Evolutionary conservation across 176 grass and related monocot species (phyloP).

Genomic region (Oryza brachyantha): DNA sequence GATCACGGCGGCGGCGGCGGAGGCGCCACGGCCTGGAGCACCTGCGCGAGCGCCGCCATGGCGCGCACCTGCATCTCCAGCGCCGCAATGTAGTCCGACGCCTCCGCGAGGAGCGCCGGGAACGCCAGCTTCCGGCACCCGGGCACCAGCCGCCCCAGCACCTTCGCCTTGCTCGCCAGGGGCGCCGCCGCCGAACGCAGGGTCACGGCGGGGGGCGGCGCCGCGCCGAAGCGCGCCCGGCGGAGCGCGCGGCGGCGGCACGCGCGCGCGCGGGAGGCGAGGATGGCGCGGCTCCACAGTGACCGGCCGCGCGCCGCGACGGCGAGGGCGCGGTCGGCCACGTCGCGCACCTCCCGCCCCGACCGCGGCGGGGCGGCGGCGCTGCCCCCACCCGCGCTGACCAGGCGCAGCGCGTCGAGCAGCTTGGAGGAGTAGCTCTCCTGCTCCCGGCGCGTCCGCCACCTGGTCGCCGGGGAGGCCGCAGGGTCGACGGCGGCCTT

Average conservation of each 20-base stretch:
- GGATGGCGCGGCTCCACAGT: constrained; percentile 82
- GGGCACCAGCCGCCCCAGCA: constrained; percentile 63
- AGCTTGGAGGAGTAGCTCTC: constrained; percentile 74
- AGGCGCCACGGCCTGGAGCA: constrained; percentile 24
- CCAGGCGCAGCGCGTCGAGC: constrained; percentile 60
- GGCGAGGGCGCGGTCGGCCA: constrained; percentile 68
- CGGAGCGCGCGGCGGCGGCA: no score
- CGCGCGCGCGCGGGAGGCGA: constrained; percentile 28
- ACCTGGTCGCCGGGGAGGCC: constrained; percentile 1
- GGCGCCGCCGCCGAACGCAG: neutral
- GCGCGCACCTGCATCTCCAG: constrained; percentile 92
- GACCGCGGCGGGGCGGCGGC: no score
- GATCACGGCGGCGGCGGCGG: neutral
- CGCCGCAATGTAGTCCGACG: constrained; percentile 76
- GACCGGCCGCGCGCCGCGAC: constrained; percentile 50
- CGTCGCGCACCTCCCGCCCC: constrained; percentile 43
- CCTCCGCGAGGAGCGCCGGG: constrained; percentile 61
- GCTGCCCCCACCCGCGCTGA: neutral
- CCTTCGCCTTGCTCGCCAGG: constrained; percentile 47
- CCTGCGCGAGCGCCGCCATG: constrained; percentile 63
- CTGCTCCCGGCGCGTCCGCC: constrained; percentile 62
- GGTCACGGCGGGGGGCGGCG: neutral
- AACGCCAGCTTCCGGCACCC: constrained; percentile 75
- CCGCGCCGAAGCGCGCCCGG: neutral
- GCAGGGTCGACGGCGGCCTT: neutral